phyloP scores from a whole-genome alignment of 371 early-diverging fungal species.

The Mucor circinelloides region DNA sequence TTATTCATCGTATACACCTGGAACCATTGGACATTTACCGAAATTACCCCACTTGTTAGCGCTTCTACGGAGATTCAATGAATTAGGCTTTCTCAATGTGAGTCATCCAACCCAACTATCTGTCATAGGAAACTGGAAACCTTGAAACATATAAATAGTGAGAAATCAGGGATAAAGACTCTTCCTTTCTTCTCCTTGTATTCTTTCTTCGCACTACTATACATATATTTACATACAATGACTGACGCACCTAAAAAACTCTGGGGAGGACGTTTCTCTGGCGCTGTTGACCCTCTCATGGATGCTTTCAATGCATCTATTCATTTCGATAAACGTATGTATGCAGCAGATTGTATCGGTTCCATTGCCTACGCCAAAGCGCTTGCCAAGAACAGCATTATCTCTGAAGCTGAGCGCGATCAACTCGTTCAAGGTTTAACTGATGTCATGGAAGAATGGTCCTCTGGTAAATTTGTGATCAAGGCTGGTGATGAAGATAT shows the following conservation, averaged over 20 bases:
- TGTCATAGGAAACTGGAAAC: not conserved
- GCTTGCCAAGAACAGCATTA: conserved; percentile 70
- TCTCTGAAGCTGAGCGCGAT: conserved; percentile 76
- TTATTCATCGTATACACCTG: no score
- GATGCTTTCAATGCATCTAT: conserved; percentile 95
- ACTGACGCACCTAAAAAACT: conserved; percentile 56
- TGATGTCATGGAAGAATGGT: conserved; percentile 85
- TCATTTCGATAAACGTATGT: conserved; percentile 91
- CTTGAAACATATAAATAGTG: not conserved
- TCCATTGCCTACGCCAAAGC: conserved; percentile 93
- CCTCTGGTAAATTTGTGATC: conserved; percentile 69
- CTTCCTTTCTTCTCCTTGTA: not conserved
- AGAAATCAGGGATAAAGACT: not conserved
- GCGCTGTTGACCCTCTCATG: conserved; percentile 94
- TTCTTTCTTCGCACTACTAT: not conserved
- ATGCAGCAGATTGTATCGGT: conserved; percentile 85
- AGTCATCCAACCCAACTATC: not conserved
- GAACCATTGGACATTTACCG: no score
- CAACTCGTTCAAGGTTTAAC: conserved; percentile 75
- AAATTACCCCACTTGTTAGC: not conserved
- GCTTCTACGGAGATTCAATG: not conserved
- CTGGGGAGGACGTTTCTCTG: conserved; percentile 89
- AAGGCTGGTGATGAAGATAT: conserved; percentile 94
- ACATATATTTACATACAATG: conserved; percentile 7
- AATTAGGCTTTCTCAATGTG: not conserved